Evolutionary conservation across 2,329 filamentous ascomycete species (phyloP), one percentile per base, ranked within the genome.

Genomic region (Talaromyces sp.): DNA sequence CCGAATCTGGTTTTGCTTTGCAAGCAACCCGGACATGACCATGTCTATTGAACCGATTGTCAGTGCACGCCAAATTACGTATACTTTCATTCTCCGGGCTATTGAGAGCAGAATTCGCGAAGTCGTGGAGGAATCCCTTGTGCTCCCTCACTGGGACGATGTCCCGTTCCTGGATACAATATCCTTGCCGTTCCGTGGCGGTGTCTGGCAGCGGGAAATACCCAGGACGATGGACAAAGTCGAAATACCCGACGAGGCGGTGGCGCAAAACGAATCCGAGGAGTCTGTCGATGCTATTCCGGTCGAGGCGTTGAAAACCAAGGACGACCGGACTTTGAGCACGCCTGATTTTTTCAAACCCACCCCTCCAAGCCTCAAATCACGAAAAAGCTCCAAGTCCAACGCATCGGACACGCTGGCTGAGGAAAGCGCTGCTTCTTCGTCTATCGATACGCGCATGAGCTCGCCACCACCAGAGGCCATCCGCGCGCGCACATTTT

Each of bases 71-170:
- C 93, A 98, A 72, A 96, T 99, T 65, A 98, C 95, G 0, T 98
- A 96, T 74, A 90, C 89, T 1, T 84, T 96, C 62, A 95, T 99
- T 59, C 82, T 98, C 13, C 86, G 92, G 55, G 91, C 96, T 63
- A 98, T 99, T 62, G 95, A 99, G 75, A 96, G 90, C 70, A 85
- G 92, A 55, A 97, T 99, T 72, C 90, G 96, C 69, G 93, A 97
- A 74, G 92, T 97, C 9, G 83, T 99, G 62, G 90, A 89, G 10
- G 95, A 99, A 76, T 96, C 92, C 1, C 75, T 98, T 21, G 95
- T 99, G 2, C 81, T 89, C 59, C 95, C 95, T 0, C 96, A 96
- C 71, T 99, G 95, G 93, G 95, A 99, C 65, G 95, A 99, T 71
- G 84, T 91, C 26, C 92, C 95, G 0, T 98, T 99, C 74, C 89